Evolutionary conservation across 106 monocot genomes (phyloP).

Genomic region (Amphibolis antarctica): DNA sequence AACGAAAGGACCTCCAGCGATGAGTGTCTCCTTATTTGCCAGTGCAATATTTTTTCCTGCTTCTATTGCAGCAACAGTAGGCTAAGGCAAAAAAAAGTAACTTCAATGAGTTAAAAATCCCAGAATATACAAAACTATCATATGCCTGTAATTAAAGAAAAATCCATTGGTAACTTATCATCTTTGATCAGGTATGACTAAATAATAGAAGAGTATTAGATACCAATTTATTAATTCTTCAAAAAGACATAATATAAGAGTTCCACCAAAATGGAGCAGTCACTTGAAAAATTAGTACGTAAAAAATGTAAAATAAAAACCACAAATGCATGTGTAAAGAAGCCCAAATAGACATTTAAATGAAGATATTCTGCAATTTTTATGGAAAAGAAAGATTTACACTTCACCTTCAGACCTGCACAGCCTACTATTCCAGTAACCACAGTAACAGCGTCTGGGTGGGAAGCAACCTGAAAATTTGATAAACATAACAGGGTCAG

Average conservation of each 20-base stretch:
- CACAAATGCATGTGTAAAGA: not conserved
- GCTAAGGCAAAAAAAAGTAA: conserved; percentile 24
- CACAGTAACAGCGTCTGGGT: conserved; percentile 84
- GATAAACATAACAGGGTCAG: not conserved
- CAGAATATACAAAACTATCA: too few relatives aligned
- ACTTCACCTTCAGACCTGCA: conserved; percentile 82
- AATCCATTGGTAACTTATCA: too few relatives aligned
- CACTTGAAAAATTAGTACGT: too few relatives aligned
- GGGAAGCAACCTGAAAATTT: conserved; percentile 73
- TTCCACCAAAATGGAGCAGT: too few relatives aligned
- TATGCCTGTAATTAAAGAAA: too few relatives aligned
- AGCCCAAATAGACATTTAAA: not conserved
- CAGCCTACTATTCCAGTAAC: conserved; percentile 98
- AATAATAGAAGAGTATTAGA: too few relatives aligned
- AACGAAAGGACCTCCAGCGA: conserved; percentile 94
- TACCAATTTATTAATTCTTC: too few relatives aligned
- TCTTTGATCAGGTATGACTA: too few relatives aligned
- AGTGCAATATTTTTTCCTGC: conserved; percentile 90
- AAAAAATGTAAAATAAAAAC: too few relatives aligned
- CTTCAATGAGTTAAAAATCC: not conserved
- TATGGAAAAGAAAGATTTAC: not conserved
- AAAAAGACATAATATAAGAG: too few relatives aligned
- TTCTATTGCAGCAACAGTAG: conserved; percentile 94
- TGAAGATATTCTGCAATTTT: not conserved
- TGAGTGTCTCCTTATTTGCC: conserved; percentile 94